These are phyloP conservation scores for Phytopythium delawarense DNA, from an alignment of 352 stramenopile species.

Conservation along the genomic window DNA sequence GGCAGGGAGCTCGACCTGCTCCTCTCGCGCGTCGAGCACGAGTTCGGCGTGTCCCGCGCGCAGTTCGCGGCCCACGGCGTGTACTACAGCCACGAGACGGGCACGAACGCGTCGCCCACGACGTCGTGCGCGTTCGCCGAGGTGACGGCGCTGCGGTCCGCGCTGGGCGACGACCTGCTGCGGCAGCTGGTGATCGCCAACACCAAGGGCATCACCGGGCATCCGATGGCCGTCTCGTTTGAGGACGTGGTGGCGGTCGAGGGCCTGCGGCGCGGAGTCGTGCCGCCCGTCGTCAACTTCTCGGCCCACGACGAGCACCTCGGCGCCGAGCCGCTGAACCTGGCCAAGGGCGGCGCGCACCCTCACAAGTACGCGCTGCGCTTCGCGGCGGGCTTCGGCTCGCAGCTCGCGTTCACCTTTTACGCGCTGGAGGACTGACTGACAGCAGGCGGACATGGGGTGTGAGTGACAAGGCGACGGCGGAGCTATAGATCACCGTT, in stretches of 20 bases:
- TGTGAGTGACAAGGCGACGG: not conserved
- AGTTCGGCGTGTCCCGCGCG: conserved; percentile 89
- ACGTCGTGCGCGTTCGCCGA: conserved; percentile 95
- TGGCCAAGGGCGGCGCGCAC: conserved; percentile 62
- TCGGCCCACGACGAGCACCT: conserved; percentile 76
- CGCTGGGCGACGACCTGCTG: conserved; percentile 69
- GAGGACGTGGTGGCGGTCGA: conserved; percentile 95
- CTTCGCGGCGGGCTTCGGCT: conserved; percentile 95
- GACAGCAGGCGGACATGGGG: not conserved
- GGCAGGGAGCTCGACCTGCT: conserved; percentile 90
- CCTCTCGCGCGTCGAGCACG: conserved; percentile 81
- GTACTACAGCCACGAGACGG: conserved; percentile 97
- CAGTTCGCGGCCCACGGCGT: conserved; percentile 91
- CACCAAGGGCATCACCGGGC: conserved; percentile 94
- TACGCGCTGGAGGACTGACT: conserved; percentile 68
- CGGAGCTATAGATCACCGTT: not conserved
- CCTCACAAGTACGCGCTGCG: conserved; percentile 91
- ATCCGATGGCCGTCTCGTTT: conserved; percentile 96
- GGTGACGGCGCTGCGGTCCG: conserved; percentile 55
- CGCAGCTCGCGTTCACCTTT: conserved; percentile 94
- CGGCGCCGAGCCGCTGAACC: conserved; percentile 35
- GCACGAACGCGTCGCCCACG: conserved; percentile 91
- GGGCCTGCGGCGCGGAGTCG: conserved; percentile 76
- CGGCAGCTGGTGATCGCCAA: conserved; percentile 85
- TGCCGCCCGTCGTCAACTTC: conserved; percentile 93